These are phyloP conservation scores for Aspergillus carbonarius DNA, from an alignment of 2,329 filamentous ascomycete genomes.

Conservation along the genomic window DNA sequence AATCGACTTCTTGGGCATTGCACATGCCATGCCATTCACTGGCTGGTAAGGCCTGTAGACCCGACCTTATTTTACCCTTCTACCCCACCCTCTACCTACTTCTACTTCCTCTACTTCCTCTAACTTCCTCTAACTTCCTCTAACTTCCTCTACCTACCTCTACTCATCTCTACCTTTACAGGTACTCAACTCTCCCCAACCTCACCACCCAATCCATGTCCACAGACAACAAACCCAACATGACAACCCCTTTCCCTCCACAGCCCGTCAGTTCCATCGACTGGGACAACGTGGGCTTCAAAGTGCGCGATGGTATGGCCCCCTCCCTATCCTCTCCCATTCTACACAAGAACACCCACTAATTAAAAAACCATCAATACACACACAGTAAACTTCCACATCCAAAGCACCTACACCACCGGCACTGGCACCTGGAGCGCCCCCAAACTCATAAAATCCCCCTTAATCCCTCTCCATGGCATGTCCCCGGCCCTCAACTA, in stretches of 20 bases:
- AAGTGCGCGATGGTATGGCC: slow-evolving; percentile 75
- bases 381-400: slow-evolving; percentile 76
- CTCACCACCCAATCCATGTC: not conserved
- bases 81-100: no score
- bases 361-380: not conserved
- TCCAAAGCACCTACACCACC: slow-evolving; percentile 80
- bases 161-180: not conserved
- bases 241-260: slow-evolving; percentile 28
- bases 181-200: not conserved
- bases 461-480: slow-evolving; percentile 85
- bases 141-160: not conserved
- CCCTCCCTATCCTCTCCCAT: not conserved
- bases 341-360: not conserved
- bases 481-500: slow-evolving; percentile 97
- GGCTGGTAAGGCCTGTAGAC: not conserved
- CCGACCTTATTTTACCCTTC: not conserved
- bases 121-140: not conserved
- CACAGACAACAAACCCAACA: not conserved
- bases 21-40: not conserved
- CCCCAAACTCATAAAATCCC: slow-evolving; percentile 76
- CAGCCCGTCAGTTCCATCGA: slow-evolving; percentile 51
- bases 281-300: slow-evolving; percentile 92
- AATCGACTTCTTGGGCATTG: no score
- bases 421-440: slow-evolving; percentile 71
- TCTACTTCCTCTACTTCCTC: not conserved